phyloP scores from a whole-genome alignment of 139 green algal genomes.

The Chlamydomonas schloesseri region DNA sequence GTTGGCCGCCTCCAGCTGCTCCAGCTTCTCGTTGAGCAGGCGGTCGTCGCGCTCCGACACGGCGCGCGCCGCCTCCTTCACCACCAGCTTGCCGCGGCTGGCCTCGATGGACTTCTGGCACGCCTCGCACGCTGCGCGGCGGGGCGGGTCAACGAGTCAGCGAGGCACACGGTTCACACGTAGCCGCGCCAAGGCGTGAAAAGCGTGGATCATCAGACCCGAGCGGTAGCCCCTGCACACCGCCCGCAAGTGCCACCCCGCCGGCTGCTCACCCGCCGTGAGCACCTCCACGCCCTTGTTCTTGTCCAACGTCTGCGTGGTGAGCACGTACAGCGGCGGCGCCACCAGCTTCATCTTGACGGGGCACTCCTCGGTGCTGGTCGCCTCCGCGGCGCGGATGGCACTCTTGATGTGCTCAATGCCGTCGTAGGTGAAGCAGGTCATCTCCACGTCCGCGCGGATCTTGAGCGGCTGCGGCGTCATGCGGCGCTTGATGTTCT shows the following conservation, averaged over 20 bases:
- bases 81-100: constrained; percentile 88
- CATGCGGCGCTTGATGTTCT: constrained; percentile 97
- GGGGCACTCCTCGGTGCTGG: constrained; percentile 79
- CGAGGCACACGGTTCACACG: too few species aligned
- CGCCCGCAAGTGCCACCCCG: too few species aligned
- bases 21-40: constrained; percentile 90
- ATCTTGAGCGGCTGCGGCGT: constrained; percentile 99
- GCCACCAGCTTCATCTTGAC: constrained; percentile 98
- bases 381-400: constrained; percentile 76
- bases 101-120: constrained; percentile 82
- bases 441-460: constrained; percentile 96
- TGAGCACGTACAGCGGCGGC: constrained; percentile 98
- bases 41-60: constrained; percentile 95
- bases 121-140: constrained; percentile 78
- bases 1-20: constrained; percentile 83
- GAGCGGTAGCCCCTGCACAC: too few species aligned
- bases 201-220: too few species aligned
- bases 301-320: constrained; percentile 97
- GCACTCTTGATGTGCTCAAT: constrained; percentile 95
- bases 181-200: too few species aligned
- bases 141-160: not conserved
- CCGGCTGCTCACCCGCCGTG: constrained; percentile 15
- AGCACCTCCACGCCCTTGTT: constrained; percentile 58
- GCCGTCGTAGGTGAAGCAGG: constrained; percentile 97
- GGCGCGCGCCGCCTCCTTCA: constrained; percentile 94